Percentiles rank a stretch among this genome's conserved stretches.
phyloP scores from a whole-genome alignment of 1,139 yeast genomes.

The Candida frijolesensis region DNA sequence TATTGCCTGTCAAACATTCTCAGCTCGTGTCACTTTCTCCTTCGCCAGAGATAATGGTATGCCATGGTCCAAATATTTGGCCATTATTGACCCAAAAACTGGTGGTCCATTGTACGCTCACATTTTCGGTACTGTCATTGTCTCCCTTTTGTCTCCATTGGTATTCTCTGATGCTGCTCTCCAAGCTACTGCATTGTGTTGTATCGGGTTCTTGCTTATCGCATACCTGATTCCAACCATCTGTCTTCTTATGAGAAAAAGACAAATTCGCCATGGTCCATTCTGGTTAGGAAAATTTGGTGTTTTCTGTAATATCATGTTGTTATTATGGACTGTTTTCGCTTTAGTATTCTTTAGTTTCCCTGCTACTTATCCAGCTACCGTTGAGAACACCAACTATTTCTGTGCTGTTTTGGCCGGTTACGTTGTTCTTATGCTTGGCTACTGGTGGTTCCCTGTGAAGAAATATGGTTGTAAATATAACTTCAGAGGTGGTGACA shows the following conservation, averaged over 20 bases:
- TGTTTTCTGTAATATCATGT: constrained; percentile 52
- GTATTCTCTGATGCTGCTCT: constrained; percentile 44
- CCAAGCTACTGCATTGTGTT: constrained; percentile 49
- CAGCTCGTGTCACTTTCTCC: constrained; percentile 75
- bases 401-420: constrained; percentile 66
- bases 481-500: constrained; percentile 48
- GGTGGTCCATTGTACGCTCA: constrained; percentile 51
- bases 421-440: constrained; percentile 52
- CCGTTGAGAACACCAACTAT: constrained; percentile 66
- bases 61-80: constrained; percentile 44
- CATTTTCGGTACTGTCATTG: constrained; percentile 43
- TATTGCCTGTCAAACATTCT: constrained; percentile 48
- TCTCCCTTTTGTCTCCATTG: constrained; percentile 44
- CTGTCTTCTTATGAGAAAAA: constrained; percentile 57
- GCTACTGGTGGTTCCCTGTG: constrained; percentile 59
- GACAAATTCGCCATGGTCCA: constrained; percentile 69
- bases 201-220: constrained; percentile 46
- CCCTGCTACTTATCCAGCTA: constrained; percentile 68
- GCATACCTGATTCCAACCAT: constrained; percentile 45
- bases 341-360: constrained; percentile 66
- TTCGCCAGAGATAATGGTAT: constrained; percentile 69
- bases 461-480: constrained; percentile 42
- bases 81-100: constrained; percentile 42
- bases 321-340: constrained; percentile 61
- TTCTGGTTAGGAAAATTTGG: constrained; percentile 64